phyloP scores from a whole-genome alignment of 345 rosid species.

The Gynandropsis gynandra region DNA sequence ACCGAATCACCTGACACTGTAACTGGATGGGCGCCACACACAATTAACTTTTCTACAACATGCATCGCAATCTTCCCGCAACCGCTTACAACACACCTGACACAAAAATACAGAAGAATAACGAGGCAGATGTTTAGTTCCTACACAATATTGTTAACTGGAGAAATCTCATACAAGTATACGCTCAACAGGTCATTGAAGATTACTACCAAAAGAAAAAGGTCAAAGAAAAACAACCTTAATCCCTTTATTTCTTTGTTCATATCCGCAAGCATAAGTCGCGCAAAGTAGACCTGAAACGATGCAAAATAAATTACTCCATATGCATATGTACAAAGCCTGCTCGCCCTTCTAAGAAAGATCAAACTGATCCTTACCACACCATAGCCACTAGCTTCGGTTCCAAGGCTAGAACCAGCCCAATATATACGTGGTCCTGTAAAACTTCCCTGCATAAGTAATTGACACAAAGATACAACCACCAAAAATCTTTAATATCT shows the following conservation, averaged over 20 bases:
- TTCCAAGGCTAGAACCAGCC: constrained; percentile 98
- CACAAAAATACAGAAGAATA: constrained; percentile 12
- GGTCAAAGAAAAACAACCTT: constrained; percentile 44
- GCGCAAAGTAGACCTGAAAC: constrained; percentile 94
- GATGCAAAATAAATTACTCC: constrained; percentile 11
- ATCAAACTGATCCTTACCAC: constrained; percentile 48
- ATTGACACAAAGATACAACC: constrained; percentile 37
- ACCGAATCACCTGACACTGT: constrained; percentile 66
- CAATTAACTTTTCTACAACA: constrained; percentile 95
- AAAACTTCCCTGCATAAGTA: constrained; percentile 98
- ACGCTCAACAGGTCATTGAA: too few relatives aligned
- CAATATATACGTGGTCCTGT: constrained; percentile 93
- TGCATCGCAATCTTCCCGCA: constrained; percentile 99
- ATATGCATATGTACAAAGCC: not conserved
- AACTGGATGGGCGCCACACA: constrained; percentile 86
- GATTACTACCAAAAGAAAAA: too few relatives aligned
- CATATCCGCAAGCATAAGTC: constrained; percentile 89
- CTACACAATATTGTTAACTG: too few relatives aligned
- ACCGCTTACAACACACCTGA: constrained; percentile 93
- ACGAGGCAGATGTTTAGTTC: too few relatives aligned
- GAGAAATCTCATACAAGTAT: too few relatives aligned
- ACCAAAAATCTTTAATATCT: constrained; percentile 24
- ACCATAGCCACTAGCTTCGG: constrained; percentile 99
- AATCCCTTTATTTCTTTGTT: constrained; percentile 90
- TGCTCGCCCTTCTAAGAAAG: too few relatives aligned